A percentile compares a stretch with the other conserved stretches of the same genome.
Evolutionary conservation across 2,329 filamentous ascomycete genomes (phyloP).

Genomic region (Aureobasidium sp.): DNA sequence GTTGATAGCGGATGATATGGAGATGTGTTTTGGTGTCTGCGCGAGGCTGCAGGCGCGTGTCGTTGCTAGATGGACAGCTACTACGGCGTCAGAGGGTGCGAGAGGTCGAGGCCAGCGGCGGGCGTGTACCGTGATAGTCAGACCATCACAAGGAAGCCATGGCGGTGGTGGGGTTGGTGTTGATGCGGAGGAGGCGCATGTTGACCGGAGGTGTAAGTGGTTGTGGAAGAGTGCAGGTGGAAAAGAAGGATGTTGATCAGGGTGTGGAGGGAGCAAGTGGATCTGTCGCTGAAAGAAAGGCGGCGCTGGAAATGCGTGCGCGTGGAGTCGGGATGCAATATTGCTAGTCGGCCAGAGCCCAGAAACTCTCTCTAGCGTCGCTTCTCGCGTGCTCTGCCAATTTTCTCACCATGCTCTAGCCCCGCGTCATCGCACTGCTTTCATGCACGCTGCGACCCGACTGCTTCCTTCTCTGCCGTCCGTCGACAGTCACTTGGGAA

Average conservation of each 20-base stretch:
- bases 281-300: neutral
- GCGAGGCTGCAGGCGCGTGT: neutral
- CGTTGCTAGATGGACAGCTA: slow-evolving; percentile 2
- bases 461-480: neutral
- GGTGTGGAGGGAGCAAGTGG: neutral
- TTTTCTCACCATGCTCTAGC: neutral
- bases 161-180: slow-evolving; percentile 1
- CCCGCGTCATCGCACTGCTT: neutral
- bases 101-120: neutral
- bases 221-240: neutral
- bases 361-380: neutral
- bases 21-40: neutral
- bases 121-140: slow-evolving; percentile 4
- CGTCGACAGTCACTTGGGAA: neutral
- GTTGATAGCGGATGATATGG: neutral
- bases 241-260: neutral
- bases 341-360: neutral
- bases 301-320: neutral
- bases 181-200: slow-evolving; percentile 12
- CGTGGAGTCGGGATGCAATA: slow-evolving; percentile 3
- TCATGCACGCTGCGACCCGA: neutral
- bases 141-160: slow-evolving; percentile 7
- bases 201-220: neutral
- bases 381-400: neutral
- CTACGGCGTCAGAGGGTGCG: neutral